These are phyloP conservation scores for Microsporum audouinii DNA, from an alignment of 2,329 filamentous ascomycete species.

Conservation along the genomic window DNA sequence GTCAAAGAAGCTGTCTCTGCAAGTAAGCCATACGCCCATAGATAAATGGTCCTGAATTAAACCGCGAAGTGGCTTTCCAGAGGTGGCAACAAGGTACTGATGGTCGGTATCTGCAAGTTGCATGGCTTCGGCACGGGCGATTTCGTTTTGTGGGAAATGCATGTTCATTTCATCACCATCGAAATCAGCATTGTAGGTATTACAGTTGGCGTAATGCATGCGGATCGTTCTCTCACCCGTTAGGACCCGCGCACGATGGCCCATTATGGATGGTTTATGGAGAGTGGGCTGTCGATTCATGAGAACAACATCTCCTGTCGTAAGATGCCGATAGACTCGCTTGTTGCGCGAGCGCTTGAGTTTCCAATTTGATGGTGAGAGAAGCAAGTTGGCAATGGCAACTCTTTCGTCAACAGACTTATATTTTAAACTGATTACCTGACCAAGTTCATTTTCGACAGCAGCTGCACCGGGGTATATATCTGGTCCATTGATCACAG, in stretches of 20 bases:
- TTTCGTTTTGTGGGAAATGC: conserved; percentile 97
- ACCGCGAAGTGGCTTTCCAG: conserved; percentile 85
- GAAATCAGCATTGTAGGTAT: conserved; percentile 98
- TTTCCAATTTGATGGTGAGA: conserved; percentile 67
- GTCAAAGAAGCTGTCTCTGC: conserved; percentile 81
- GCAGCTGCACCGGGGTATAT: conserved; percentile 91
- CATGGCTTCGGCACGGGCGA: conserved; percentile 83
- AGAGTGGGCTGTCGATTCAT: conserved; percentile 98
- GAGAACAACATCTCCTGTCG: conserved; percentile 90
- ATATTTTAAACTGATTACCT: conserved; percentile 73
- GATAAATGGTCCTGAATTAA: conserved; percentile 98
- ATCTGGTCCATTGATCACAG: conserved; percentile 85
- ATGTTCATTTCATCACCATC: conserved; percentile 99
- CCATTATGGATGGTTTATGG: conserved; percentile 99
- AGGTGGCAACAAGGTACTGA: conserved; percentile 88
- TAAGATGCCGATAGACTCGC: conserved; percentile 91
- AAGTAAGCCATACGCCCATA: conserved; percentile 82
- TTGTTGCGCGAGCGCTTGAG: conserved; percentile 73
- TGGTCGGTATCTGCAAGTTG: conserved; percentile 94
- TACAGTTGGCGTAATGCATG: conserved; percentile 99
- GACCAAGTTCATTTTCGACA: conserved; percentile 91
- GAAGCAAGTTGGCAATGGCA: conserved; percentile 81
- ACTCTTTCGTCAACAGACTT: conserved; percentile 82
- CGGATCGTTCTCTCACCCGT: conserved; percentile 94
- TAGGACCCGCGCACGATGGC: conserved; percentile 80